Percentiles rank a stretch among this genome's conserved stretches.
Evolutionary conservation across 2,329 filamentous ascomycete genomes (phyloP).

Genomic region (Cercospora sp.): DNA sequence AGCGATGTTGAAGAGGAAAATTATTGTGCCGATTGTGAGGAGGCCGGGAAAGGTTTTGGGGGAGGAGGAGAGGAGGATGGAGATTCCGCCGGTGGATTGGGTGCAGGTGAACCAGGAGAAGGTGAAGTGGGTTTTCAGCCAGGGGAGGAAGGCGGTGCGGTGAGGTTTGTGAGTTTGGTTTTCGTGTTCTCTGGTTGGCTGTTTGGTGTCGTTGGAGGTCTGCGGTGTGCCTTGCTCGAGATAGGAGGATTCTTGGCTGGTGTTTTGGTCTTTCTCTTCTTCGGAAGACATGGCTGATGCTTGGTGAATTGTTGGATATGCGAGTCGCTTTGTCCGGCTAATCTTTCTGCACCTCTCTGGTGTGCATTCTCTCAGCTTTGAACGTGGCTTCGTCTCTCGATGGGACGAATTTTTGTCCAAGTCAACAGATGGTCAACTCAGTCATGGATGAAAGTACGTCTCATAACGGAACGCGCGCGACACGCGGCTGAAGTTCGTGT

Average conservation of each 20-base stretch:
- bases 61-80: conserved; percentile 62
- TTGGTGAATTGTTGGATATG: not conserved
- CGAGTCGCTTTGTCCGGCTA: not conserved
- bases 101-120: conserved; percentile 66
- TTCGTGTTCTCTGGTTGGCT: not conserved
- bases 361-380: not conserved
- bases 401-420: not conserved
- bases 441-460: not conserved
- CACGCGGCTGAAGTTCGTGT: not conserved
- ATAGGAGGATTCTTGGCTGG: not conserved
- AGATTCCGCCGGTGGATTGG: conserved; percentile 72
- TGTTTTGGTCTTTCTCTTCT: not conserved
- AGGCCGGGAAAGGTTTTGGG: conserved; percentile 67
- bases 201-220: not conserved
- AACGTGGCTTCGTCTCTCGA: not conserved
- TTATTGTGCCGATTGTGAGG: conserved; percentile 61
- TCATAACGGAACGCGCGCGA: not conserved
- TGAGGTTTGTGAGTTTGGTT: not conserved
- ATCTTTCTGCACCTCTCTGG: not conserved
- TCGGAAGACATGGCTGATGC: not conserved
- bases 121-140: conserved; percentile 21
- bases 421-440: not conserved
- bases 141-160: conserved; percentile 21
- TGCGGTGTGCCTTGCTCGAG: not conserved
- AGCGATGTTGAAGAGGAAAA: conserved; percentile 68